Base-by-base conservation (phyloP, 140 eudicot species). In the Cichorium intybus region DNA sequence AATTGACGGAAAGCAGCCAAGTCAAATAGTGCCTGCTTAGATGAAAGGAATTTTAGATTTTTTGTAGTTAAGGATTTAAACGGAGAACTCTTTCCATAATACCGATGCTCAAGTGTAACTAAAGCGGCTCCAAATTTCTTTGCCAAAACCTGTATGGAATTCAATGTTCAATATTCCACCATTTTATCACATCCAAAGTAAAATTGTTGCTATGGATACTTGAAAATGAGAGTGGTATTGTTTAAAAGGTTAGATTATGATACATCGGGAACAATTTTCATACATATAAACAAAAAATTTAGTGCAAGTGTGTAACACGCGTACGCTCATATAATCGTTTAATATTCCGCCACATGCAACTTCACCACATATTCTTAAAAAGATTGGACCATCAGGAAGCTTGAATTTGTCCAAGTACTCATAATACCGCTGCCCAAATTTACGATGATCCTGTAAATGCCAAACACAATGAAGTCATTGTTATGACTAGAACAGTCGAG, bases 71-170 rank as follows among this genome's bases (percentile, higher is more conserved):
- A 73, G 24, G 85, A 81, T 27, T 84, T 74, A 50, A 93, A 93
- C 1, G 97, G 99, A 47, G 95, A 81, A 76, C 99, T 93, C 81
- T 81, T 82, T 52, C 99, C 99, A 34, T 93, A 93, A 62, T 84
- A 93, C 10, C 99, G 90, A 77, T 93, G 99, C 81, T 93, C 99
- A 49, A 81, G 88, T 29, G 95, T 62, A 49, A 93, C 97, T 47
- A 93, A 75, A 55, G 95, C 97, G 68, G 99, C 99, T 77, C 99
- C 97, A 80, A 93, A 93, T 75, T 88, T 88, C 71, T 84, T 89
- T 0, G 97, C 99, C 76, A 93, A 67, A 68, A 89, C 79, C 99
- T 86, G 77, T 69, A 59, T 56, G 37, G 56, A 52, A 46, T 55
- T 29, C n/a, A n/a, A n/a, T n/a, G n/a, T n/a, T n/a, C n/a, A n/a